Conservation (phyloP, 495 filamentous ascomycete genomes). For the Diplogelasinospora grovesii region DNA sequence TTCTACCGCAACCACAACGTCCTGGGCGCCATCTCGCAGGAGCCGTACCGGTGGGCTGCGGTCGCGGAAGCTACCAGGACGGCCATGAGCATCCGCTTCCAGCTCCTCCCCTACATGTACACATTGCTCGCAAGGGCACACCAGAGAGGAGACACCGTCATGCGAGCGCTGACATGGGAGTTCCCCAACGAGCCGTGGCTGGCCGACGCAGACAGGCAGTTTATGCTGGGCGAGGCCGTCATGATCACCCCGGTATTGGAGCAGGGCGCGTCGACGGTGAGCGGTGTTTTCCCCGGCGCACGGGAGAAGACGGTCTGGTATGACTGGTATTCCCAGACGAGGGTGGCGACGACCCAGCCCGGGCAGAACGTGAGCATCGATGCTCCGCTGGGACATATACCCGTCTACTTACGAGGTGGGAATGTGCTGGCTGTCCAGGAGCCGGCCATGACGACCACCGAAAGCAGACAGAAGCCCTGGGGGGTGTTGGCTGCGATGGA, state of each 20-base stretch:
- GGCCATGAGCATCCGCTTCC: slow-evolving; percentile 71
- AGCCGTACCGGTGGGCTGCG: slow-evolving; percentile 68
- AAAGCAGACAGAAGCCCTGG: slow-evolving; percentile 62
- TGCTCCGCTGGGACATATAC: slow-evolving; percentile 74
- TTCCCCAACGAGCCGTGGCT: slow-evolving; percentile 71
- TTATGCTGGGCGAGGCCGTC: slow-evolving; percentile 65
- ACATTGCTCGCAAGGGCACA: slow-evolving; percentile 70
- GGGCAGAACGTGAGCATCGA: slow-evolving; percentile 66
- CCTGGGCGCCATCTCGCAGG: slow-evolving; percentile 56
- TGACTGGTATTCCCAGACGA: slow-evolving; percentile 68
- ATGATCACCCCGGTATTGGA: slow-evolving; percentile 68
- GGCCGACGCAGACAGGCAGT: slow-evolving; percentile 63
- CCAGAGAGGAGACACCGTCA: slow-evolving; percentile 62
- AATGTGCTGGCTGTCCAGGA: slow-evolving; percentile 64
- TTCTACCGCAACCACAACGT: slow-evolving; percentile 85
- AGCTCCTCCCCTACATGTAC: slow-evolving; percentile 74
- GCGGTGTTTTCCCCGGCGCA: slow-evolving; percentile 73
- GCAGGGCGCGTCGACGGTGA: slow-evolving; percentile 56
- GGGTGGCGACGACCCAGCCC: slow-evolving; percentile 41
- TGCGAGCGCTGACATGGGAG: slow-evolving; percentile 79
- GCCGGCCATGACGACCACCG: slow-evolving; percentile 61
- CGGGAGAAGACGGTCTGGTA: slow-evolving; percentile 59
- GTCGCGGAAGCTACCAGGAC: slow-evolving; percentile 59
- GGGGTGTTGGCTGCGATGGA: slow-evolving; percentile 59
- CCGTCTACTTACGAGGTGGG: slow-evolving; percentile 67